Percentiles rank a stretch among this genome's conserved stretches.
Conservation (phyloP, 192 early-diverging fungal species). For the Linnemannia hyalina region DNA sequence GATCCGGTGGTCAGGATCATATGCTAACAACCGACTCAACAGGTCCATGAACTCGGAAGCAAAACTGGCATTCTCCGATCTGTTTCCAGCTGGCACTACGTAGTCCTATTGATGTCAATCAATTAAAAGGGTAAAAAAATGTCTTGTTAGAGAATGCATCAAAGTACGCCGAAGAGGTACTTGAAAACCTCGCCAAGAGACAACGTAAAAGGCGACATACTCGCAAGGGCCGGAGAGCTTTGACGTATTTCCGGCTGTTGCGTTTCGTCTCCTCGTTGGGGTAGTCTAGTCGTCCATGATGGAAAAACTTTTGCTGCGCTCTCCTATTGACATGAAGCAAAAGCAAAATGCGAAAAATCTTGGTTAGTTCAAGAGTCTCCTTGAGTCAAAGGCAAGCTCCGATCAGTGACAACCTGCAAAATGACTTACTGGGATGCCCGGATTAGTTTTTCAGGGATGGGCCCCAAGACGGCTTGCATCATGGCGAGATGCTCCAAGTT, state of each 20-base stretch:
- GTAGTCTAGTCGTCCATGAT: conserved; percentile 61
- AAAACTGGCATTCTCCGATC: conserved; percentile 58
- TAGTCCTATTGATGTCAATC: conserved; percentile 20
- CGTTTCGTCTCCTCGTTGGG: conserved; percentile 68
- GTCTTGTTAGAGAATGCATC: too few species aligned
- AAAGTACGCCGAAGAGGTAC: too few species aligned
- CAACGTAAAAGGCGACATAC: conserved; percentile 43
- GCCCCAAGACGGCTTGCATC: conserved; percentile 93
- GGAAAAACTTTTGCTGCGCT: conserved; percentile 67
- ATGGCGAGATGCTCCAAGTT: conserved; percentile 96
- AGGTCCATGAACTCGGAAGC: conserved; percentile 75
- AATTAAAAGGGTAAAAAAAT: neutral
- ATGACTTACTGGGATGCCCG: conserved; percentile 57
- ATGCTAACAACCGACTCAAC: conserved; percentile 78
- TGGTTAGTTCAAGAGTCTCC: neutral
- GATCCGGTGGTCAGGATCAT: conserved; percentile 85
- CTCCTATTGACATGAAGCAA: conserved; percentile 14
- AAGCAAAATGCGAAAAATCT: neutral
- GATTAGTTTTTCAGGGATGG: conserved; percentile 77
- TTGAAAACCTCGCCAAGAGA: too few species aligned
- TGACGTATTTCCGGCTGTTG: conserved; percentile 74
- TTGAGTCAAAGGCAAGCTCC: neutral
- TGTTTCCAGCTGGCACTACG: conserved; percentile 50
- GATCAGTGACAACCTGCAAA: neutral
- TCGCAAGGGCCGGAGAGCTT: conserved; percentile 64